Evolutionary conservation across 441 rosid species (phyloP).

Genomic region (Raphanus hybrid): DNA sequence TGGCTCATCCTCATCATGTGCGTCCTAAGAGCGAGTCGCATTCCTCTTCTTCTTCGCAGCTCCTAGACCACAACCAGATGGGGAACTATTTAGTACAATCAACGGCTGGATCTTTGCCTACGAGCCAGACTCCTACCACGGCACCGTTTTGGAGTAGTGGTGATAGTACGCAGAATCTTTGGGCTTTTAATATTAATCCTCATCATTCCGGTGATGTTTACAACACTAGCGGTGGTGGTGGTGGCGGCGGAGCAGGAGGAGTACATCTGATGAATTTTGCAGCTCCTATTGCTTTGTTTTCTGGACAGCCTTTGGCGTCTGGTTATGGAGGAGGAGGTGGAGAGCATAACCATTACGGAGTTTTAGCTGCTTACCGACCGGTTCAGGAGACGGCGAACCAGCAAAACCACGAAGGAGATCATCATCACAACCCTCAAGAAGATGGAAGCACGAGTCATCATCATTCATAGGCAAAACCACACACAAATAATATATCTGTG

Average conservation of each 20-base stretch:
- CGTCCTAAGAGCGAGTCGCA: conserved; percentile 34
- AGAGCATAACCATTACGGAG: conserved; percentile 61
- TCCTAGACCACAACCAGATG: conserved; percentile 44
- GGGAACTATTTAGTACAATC: conserved; percentile 76
- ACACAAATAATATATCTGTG: conserved; percentile 45
- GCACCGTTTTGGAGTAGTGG: conserved; percentile 66
- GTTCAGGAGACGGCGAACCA: conserved; percentile 41
- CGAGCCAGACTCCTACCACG: conserved; percentile 59
- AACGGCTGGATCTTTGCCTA: conserved; percentile 60
- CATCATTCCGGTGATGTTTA: conserved; percentile 34
- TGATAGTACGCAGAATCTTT: conserved; percentile 38
- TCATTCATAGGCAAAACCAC: conserved; percentile 46
- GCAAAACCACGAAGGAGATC: conserved; percentile 37
- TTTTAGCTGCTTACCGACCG: conserved; percentile 55
- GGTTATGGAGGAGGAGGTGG: conserved; percentile 42
- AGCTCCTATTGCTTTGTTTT: conserved; percentile 67
- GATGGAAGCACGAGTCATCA: conserved; percentile 52
- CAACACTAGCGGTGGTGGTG: conserved; percentile 23
- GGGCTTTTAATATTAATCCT: conserved; percentile 43
- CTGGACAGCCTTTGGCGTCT: conserved; percentile 69
- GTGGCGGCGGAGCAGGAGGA: conserved; percentile 37
- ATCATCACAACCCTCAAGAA: conserved; percentile 53
- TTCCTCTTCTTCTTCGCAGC: conserved; percentile 26
- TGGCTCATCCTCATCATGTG: conserved; percentile 35
- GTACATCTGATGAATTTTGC: conserved; percentile 80